Base-by-base conservation (phyloP, 2,329 filamentous ascomycete species). In the Microsporum canis region DNA sequence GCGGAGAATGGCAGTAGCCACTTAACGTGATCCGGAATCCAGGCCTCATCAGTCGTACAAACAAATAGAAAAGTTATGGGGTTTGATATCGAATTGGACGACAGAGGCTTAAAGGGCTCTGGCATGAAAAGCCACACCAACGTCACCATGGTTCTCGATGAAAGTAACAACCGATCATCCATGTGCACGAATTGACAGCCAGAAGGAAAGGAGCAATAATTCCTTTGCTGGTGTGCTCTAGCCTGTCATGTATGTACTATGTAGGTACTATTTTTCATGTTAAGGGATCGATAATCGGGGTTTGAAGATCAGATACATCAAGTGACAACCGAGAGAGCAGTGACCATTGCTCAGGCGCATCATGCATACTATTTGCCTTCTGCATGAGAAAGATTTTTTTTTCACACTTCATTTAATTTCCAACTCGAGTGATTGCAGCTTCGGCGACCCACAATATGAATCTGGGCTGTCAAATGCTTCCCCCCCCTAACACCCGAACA, bases 111-210 rank as follows among this genome's bases (percentile, higher is more conserved):
- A 14, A 23, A 55, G 49, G 27, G 29, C 33, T n/a, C 49, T 55
- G 33, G 49, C 49, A 36, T 31, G 31, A n/a, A 31, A 47, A 31
- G 49, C 36, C 6, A n/a, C 49, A 55, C 49, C 49, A 10, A 31
- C 31, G 45, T 49, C 45, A 29, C 12, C 23, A 49, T 27, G 27
- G 27, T 29, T 23, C 27, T 29, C 31, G 45, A 49, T n/a, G 49
- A 36, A 34, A 55, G n/a, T 36, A n/a, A 55, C 31, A 23, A 23
- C 49, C 49, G 27, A 33, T 33, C 27, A 10, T 36, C 49, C 49
- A 55, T 55, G 49, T 55, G 49, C 49, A 43, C 33, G 49, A 55
- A 36, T 49, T 49, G 45, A 49, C 45, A 49, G 23, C 23, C 45
- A 49, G 45, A 29, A 49, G 31, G 31, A 29, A 31, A 12, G 31